Conservation (phyloP, 192 early-diverging fungal genomes). For the Spizellomyces sp. region DNA sequence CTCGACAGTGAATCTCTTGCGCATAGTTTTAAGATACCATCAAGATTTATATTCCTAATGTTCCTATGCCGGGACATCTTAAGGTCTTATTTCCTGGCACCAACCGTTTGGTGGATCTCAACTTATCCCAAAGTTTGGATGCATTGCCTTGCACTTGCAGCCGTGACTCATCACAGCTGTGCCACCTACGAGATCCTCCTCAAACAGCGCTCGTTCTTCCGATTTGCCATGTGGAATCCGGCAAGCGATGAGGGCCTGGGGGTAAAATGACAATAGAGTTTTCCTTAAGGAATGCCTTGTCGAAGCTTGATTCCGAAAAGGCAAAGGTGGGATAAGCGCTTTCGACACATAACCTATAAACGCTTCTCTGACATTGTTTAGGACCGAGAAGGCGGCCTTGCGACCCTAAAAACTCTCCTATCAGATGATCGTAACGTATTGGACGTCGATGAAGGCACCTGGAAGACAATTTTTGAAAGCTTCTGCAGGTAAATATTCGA, state of each 20-base stretch:
- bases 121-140: too few species aligned
- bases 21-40: constrained; percentile 25
- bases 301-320: not conserved
- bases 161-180: too few species aligned
- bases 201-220: too few species aligned
- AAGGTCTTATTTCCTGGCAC: too few species aligned
- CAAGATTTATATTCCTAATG: constrained; percentile 49
- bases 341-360: too few species aligned
- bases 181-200: too few species aligned
- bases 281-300: not conserved
- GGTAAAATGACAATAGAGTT: constrained; percentile 3
- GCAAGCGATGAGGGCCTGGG: too few species aligned
- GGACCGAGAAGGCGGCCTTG: constrained; percentile 6
- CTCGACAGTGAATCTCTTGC: too few species aligned
- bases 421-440: constrained; percentile 7
- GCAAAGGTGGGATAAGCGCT: not conserved
- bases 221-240: too few species aligned
- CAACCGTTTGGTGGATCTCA: constrained; percentile 2
- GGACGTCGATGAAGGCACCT: constrained; percentile 4
- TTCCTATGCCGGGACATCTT: constrained; percentile 54
- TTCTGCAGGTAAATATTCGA: not conserved
- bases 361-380: not conserved
- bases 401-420: constrained; percentile 8
- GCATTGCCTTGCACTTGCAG: too few species aligned
- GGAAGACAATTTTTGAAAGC: constrained; percentile 9